Evolutionary conservation across 768 basidiomycete genomes (phyloP).

Genomic region (Baorangia bicolor): DNA sequence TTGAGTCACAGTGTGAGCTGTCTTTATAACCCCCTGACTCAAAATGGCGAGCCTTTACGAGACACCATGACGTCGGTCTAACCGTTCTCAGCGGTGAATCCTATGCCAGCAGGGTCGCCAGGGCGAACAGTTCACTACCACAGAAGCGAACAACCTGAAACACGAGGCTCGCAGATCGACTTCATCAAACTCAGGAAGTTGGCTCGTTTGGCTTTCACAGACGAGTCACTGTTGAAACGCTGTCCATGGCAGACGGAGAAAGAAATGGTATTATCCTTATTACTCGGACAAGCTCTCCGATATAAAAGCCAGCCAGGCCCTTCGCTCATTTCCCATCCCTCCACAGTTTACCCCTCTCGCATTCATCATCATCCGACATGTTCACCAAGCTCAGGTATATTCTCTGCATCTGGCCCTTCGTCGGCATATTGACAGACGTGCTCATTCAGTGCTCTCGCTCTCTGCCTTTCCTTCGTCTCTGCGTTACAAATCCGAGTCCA

Average conservation of each 20-base stretch:
- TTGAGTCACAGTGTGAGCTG: no score
- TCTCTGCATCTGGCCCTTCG: neutral
- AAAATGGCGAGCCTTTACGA: no score
- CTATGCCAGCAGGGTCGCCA: neutral
- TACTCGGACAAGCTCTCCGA: neutral
- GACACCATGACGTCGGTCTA: no score
- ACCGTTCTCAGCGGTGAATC: neutral
- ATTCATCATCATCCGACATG: neutral
- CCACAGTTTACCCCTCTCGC: neutral
- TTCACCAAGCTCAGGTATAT: constrained; percentile 1
- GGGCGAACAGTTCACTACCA: neutral
- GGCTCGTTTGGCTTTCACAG: no score
- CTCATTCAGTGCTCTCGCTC: neutral
- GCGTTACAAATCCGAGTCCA: neutral
- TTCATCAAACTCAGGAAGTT: no score
- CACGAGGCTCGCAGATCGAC: neutral
- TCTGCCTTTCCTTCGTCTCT: neutral
- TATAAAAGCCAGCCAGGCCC: neutral
- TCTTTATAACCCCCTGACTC: no score
- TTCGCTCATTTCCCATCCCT: neutral
- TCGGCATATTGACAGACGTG: neutral
- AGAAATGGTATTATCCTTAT: no score
- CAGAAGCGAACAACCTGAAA: neutral
- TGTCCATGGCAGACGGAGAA: no score
- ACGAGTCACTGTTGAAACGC: no score